Conservation (phyloP, 495 filamentous ascomycete species). For the Aspergillus sclerotiicarbonarius region DNA sequence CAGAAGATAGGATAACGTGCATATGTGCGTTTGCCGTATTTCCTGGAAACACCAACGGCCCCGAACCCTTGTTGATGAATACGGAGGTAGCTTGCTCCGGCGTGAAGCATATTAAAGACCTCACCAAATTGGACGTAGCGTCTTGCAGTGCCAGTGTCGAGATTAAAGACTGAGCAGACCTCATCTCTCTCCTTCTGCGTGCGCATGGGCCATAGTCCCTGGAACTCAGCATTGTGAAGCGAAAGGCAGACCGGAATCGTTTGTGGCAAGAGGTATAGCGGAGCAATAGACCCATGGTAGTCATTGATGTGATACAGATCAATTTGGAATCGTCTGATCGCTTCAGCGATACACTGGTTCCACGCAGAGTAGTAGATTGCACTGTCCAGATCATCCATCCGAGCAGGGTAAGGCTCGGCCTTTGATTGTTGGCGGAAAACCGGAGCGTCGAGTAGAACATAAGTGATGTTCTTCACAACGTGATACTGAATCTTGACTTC, state of each 20-base stretch:
- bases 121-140: slow-evolving; percentile 61
- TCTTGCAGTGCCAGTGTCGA: slow-evolving; percentile 40
- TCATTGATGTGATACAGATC: slow-evolving; percentile 82
- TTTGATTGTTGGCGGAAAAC: slow-evolving; percentile 69
- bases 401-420: slow-evolving; percentile 64
- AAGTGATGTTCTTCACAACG: slow-evolving; percentile 65
- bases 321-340: slow-evolving; percentile 58
- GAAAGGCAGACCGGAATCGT: slow-evolving; percentile 49
- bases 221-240: slow-evolving; percentile 72
- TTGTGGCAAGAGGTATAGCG: slow-evolving; percentile 65
- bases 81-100: slow-evolving; percentile 69
- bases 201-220: slow-evolving; percentile 72
- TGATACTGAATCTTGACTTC: slow-evolving; percentile 68
- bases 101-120: slow-evolving; percentile 71
- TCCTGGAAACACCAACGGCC: slow-evolving; percentile 70
- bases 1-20: slow-evolving; percentile 78
- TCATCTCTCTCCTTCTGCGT: slow-evolving; percentile 64
- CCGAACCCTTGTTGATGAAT: slow-evolving; percentile 74
- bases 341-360: slow-evolving; percentile 68
- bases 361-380: slow-evolving; percentile 73
- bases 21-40: slow-evolving; percentile 73
- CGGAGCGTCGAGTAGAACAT: slow-evolving; percentile 67
- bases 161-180: slow-evolving; percentile 69
- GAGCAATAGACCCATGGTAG: slow-evolving; percentile 73
- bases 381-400: slow-evolving; percentile 72